phyloP scores from a whole-genome alignment of 1,139 yeast species.

The Pichia sp. region DNA sequence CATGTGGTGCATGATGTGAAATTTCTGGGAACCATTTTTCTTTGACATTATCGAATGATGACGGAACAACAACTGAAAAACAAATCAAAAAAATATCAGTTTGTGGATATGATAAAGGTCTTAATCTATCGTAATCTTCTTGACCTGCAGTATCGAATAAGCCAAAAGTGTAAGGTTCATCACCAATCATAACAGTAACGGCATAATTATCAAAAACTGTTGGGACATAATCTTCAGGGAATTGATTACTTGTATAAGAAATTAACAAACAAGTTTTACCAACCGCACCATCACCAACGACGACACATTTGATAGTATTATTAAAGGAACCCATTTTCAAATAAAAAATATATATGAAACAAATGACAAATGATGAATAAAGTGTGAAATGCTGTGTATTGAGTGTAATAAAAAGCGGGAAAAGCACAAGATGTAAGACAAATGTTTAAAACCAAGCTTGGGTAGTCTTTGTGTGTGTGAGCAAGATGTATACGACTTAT shows the following conservation, averaged over 20 bases:
- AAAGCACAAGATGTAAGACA: background rate
- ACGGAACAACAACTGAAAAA: slow-evolving; percentile 92
- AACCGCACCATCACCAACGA: slow-evolving; percentile 97
- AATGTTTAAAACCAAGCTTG: background rate
- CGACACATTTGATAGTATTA: slow-evolving; percentile 82
- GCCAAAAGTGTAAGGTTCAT: slow-evolving; percentile 94
- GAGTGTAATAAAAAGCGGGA: background rate
- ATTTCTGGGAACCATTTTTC: slow-evolving; percentile 99
- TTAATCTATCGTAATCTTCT: slow-evolving; percentile 94
- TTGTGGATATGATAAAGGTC: slow-evolving; percentile 94
- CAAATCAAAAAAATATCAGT: slow-evolving; percentile 95
- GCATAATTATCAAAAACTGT: slow-evolving; percentile 95
- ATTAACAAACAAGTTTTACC: slow-evolving; percentile 89
- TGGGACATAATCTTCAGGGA: slow-evolving; percentile 86
- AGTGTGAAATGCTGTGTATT: background rate
- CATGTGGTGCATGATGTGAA: slow-evolving; percentile 96
- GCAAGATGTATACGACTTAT: background rate
- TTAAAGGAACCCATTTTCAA: slow-evolving; percentile 16
- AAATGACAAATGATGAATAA: background rate
- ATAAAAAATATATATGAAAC: background rate
- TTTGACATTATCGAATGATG: slow-evolving; percentile 95
- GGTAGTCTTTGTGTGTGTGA: background rate
- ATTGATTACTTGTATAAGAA: slow-evolving; percentile 81
- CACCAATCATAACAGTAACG: slow-evolving; percentile 97
- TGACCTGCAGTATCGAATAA: slow-evolving; percentile 98